Evolutionary conservation across 2,329 filamentous ascomycete genomes (phyloP), one percentile per base, ranked within the genome.

Genomic region (Ilyonectria robusta): DNA sequence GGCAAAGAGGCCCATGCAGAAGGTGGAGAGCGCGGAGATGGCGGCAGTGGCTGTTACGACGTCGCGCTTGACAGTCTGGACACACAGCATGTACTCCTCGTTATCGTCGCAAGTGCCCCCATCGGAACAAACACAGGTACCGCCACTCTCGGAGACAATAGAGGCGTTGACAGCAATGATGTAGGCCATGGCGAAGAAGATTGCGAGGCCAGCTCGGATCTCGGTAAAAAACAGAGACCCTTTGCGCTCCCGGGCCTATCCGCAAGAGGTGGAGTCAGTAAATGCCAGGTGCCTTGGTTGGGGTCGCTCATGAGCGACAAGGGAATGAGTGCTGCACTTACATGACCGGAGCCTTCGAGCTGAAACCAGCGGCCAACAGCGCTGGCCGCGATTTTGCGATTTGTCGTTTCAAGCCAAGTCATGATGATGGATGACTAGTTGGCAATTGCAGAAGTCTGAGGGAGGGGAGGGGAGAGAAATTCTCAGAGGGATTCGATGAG

Each of bases 21-120:
- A 94, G n/a, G 90, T 92, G 3, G 92, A 89, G 53, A 97, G 82
- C 29, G 93, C 92, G 15, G 93, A 87, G 71, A 96, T 95, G 61
- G 94, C 94, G 50, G 94, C 93, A 5, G 94, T 97, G 11, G 92
- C 94, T 7, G 94, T 97, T 61, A 97, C 92, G 44, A 95, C 82
- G 77, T 97, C 94, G 35, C 93, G 89, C 80, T 92, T 92, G 77
- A 95, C 79, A 69, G 86, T 87, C 74, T 85, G 80, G 70, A 84
- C 81, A 78, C 92, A 94, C n/a, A 91, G 80, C 68, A 86, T 77
- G 73, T 94, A 94, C 23, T 87, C 87, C 5, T 83, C 75, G 76
- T 93, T 84, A 51, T 68, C 68, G 46, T 75, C 71, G 78, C 91
- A 93, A 2, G 77, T 69, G 40, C 82, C 83, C 21, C 81, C 81